These are phyloP conservation scores for Rugonectria rugulosa DNA, from an alignment of 2,329 filamentous ascomycete species.

Conservation along the genomic window DNA sequence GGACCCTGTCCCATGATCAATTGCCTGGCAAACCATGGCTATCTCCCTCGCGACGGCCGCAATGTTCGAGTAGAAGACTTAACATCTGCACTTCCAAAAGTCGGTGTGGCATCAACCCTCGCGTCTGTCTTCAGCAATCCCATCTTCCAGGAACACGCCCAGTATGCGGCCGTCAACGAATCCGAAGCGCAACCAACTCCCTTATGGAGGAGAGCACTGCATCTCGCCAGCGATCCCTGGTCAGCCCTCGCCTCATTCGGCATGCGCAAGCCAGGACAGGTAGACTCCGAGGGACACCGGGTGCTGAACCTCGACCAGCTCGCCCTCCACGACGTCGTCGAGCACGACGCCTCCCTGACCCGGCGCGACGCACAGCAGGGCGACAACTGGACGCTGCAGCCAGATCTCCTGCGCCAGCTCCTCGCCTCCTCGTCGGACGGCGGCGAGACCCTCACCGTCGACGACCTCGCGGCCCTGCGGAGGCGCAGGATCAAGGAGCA, in stretches of 20 bases:
- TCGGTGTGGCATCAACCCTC: slow-evolving; percentile 32
- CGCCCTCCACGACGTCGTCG: slow-evolving; percentile 26
- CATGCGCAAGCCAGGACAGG: slow-evolving; percentile 32
- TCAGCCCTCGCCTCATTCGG: slow-evolving; percentile 26
- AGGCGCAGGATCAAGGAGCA: slow-evolving; percentile 29
- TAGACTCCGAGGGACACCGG: slow-evolving; percentile 24
- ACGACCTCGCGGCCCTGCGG: slow-evolving; percentile 32
- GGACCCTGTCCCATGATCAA: slow-evolving; percentile 37
- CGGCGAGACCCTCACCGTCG: slow-evolving; percentile 27
- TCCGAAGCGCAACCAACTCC: slow-evolving; percentile 9
- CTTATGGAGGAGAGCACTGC: slow-evolving; percentile 17
- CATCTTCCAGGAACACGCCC: slow-evolving; percentile 31
- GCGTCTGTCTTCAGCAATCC: slow-evolving; percentile 30
- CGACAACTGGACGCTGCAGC: slow-evolving; percentile 26
- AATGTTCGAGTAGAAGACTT: slow-evolving; percentile 28
- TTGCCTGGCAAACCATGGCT: slow-evolving; percentile 36
- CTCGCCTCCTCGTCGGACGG: slow-evolving; percentile 28
- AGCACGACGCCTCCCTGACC: slow-evolving; percentile 36
- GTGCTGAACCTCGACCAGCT: slow-evolving; percentile 34
- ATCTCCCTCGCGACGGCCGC: slow-evolving; percentile 33
- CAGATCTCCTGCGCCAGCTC: slow-evolving; percentile 29
- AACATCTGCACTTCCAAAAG: slow-evolving; percentile 23
- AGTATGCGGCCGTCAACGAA: slow-evolving; percentile 7
- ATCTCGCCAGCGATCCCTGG: slow-evolving; percentile 28
- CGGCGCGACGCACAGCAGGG: slow-evolving; percentile 32